These are phyloP conservation scores for Thozetella sp. DNA, from an alignment of 495 filamentous ascomycete genomes.

Conservation along the genomic window DNA sequence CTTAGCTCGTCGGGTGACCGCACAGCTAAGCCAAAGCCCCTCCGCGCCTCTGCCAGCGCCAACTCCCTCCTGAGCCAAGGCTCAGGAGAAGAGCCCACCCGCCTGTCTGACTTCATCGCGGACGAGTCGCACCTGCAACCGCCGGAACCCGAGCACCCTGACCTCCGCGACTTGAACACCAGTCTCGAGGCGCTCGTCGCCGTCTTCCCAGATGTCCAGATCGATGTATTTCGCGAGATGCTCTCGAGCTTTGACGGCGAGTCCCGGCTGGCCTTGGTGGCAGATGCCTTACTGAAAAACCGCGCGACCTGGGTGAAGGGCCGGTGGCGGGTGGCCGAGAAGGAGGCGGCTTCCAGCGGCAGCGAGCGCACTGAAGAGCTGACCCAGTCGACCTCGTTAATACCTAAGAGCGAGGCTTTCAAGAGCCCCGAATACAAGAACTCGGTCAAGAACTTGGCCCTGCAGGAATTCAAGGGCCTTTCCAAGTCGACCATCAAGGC, in stretches of 20 bases:
- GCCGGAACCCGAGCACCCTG: conserved; percentile 45
- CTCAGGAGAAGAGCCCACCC: not conserved
- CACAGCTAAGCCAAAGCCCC: conserved; percentile 10
- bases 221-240: conserved; percentile 93
- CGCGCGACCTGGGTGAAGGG: conserved; percentile 75
- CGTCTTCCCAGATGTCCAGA: conserved; percentile 84
- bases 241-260: conserved; percentile 78
- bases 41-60: conserved; percentile 7
- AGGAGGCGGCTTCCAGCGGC: conserved; percentile 14
- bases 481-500: conserved; percentile 80
- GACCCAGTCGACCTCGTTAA: conserved; percentile 19
- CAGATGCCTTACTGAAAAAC: conserved; percentile 81
- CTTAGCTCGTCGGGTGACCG: conserved; percentile 20
- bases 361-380: conserved; percentile 7
- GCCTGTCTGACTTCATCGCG: conserved; percentile 39
- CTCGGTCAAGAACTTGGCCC: conserved; percentile 61
- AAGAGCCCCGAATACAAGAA: conserved; percentile 71
- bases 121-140: conserved; percentile 44
- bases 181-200: conserved; percentile 69
- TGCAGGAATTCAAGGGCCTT: conserved; percentile 82
- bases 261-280: conserved; percentile 81
- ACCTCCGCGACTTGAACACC: conserved; percentile 74
- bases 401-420: conserved; percentile 74
- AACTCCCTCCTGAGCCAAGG: conserved; percentile 4
- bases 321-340: conserved; percentile 60